Evolutionary conservation across 2,329 filamentous ascomycete genomes (phyloP).

Genomic region (Aureobasidium vineae): DNA sequence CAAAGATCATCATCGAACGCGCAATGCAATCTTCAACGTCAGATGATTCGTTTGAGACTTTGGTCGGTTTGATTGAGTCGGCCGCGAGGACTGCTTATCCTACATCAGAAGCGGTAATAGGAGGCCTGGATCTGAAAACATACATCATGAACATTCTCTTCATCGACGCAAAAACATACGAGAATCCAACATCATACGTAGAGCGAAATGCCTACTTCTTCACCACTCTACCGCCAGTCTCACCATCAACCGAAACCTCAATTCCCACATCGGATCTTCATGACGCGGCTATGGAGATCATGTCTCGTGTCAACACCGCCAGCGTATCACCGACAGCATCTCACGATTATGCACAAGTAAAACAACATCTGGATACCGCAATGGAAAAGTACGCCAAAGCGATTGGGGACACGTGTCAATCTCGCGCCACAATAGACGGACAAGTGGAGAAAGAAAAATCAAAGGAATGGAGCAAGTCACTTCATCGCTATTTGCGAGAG

Average conservation of each 20-base stretch:
- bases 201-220: conserved; percentile 60
- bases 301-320: not conserved
- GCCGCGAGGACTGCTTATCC: conserved; percentile 33
- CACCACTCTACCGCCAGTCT: conserved; percentile 26
- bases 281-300: conserved; percentile 4
- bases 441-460: conserved; percentile 29
- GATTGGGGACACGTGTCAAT: not conserved
- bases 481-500: conserved; percentile 59
- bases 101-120: conserved; percentile 13
- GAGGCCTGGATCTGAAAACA: conserved; percentile 39
- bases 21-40: conserved; percentile 31
- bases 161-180: conserved; percentile 58
- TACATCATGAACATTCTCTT: conserved; percentile 54
- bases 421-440: conserved; percentile 15
- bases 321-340: not conserved
- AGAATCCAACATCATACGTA: conserved; percentile 55
- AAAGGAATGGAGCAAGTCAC: conserved; percentile 36
- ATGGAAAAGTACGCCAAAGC: not conserved
- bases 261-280: conserved; percentile 14
- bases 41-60: conserved; percentile 36
- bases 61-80: conserved; percentile 38
- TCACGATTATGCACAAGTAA: not conserved
- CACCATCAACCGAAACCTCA: not conserved
- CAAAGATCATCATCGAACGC: conserved; percentile 42
- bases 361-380: not conserved